A percentile compares a stretch with the other conserved stretches of the same genome.
phyloP scores from a whole-genome alignment of 371 early-diverging fungal species.

The Mortierella polycephala region DNA sequence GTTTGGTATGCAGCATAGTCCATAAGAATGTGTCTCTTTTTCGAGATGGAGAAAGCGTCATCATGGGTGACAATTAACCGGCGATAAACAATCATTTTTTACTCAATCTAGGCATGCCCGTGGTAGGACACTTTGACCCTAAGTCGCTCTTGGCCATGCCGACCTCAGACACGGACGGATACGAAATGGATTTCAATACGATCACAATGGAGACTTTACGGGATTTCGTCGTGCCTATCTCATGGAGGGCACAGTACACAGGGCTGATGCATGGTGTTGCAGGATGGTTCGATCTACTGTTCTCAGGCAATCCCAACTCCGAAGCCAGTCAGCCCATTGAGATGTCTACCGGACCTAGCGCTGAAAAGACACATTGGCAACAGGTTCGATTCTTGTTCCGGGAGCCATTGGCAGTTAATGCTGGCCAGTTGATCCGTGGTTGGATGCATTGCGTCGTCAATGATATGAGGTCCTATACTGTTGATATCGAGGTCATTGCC shows the following conservation, averaged over 20 bases:
- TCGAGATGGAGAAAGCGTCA: neutral
- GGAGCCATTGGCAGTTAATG: slow-evolving; percentile 96
- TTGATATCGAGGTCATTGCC: slow-evolving; percentile 71
- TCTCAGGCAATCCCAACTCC: slow-evolving; percentile 59
- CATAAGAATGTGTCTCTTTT: neutral
- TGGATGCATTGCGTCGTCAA: slow-evolving; percentile 90
- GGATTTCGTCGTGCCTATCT: slow-evolving; percentile 87
- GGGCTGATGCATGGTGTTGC: slow-evolving; percentile 95
- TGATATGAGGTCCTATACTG: slow-evolving; percentile 90
- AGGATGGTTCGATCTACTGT: slow-evolving; percentile 96
- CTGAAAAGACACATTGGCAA: slow-evolving; percentile 97
- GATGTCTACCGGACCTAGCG: slow-evolving; percentile 87
- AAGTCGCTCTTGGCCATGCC: slow-evolving; percentile 80
- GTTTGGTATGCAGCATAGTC: slow-evolving; percentile 67
- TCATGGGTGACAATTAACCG: too few species aligned
- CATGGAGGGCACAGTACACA: slow-evolving; percentile 86
- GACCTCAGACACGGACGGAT: slow-evolving; percentile 60
- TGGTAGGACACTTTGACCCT: slow-evolving; percentile 95
- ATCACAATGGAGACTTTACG: slow-evolving; percentile 79
- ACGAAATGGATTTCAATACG: slow-evolving; percentile 85
- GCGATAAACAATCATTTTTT: neutral
- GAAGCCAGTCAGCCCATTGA: slow-evolving; percentile 54
- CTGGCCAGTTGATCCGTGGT: slow-evolving; percentile 85
- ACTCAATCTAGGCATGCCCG: slow-evolving; percentile 71
- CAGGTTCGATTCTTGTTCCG: slow-evolving; percentile 94